Evolutionary conservation across 768 basidiomycete species (phyloP).

Genomic region (Agaricus bisporus): DNA sequence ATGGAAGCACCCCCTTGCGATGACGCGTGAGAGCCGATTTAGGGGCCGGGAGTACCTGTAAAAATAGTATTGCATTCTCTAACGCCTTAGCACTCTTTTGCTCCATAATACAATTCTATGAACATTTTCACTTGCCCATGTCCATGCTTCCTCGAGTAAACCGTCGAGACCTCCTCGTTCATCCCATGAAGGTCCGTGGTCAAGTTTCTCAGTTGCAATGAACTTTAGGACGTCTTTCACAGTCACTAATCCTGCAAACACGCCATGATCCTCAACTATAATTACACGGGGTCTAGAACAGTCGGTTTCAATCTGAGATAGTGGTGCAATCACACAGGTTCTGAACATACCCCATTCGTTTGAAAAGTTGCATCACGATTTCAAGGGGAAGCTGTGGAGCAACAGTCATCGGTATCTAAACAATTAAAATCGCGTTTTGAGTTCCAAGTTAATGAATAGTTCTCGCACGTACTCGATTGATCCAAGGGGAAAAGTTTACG

Average conservation of each 20-base stretch:
- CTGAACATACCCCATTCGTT: slow-evolving; percentile 85
- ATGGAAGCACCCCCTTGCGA: not conserved
- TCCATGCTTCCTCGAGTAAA: slow-evolving; percentile 57
- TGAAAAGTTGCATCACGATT: slow-evolving; percentile 96
- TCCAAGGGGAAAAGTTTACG: slow-evolving; percentile 82
- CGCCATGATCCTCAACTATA: slow-evolving; percentile 83
- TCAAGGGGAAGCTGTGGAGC: slow-evolving; percentile 90
- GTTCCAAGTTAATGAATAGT: not conserved
- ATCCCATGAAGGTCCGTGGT: slow-evolving; percentile 50
- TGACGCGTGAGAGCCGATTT: slow-evolving; percentile 1
- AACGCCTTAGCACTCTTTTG: slow-evolving; percentile 29
- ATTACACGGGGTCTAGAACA: slow-evolving; percentile 84
- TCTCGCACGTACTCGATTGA: slow-evolving; percentile 70
- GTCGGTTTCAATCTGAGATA: slow-evolving; percentile 2
- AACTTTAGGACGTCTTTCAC: slow-evolving; percentile 95
- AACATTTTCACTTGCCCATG: slow-evolving; percentile 36
- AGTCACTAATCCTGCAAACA: slow-evolving; percentile 80
- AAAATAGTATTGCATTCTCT: slow-evolving; percentile 12
- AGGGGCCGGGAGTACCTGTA: slow-evolving; percentile 1
- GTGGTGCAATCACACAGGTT: slow-evolving; percentile 1
- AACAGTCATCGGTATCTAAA: slow-evolving; percentile 89
- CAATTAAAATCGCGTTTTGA: slow-evolving; percentile 2
- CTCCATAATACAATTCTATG: slow-evolving; percentile 32
- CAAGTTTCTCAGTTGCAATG: slow-evolving; percentile 56
- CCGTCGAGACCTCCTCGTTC: slow-evolving; percentile 61